phyloP scores from a whole-genome alignment of 306 rosid species.

The Cucurbita moschata region DNA sequence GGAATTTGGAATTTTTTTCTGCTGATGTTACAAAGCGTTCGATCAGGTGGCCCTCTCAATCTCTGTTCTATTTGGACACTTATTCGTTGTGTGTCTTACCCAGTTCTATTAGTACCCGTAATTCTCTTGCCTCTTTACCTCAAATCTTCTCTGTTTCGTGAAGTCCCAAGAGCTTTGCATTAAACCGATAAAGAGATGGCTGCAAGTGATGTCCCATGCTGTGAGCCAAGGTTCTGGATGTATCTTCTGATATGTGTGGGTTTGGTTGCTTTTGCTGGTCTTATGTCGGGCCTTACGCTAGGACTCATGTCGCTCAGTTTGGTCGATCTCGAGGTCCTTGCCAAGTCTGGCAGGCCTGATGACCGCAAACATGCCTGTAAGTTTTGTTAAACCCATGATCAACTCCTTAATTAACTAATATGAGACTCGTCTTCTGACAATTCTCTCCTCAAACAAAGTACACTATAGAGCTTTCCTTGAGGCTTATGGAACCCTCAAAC shows the following conservation, averaged over 20 bases:
- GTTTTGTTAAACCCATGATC: no score
- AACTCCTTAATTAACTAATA: no score
- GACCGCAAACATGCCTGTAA: slow-evolving; percentile 56
- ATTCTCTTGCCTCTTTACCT: neutral
- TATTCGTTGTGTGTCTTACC: neutral
- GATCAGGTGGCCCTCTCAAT: neutral
- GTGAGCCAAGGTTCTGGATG: slow-evolving; percentile 38
- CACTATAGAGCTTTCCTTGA: no score
- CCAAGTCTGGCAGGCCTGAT: slow-evolving; percentile 40
- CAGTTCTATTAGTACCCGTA: neutral
- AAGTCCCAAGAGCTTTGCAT: neutral
- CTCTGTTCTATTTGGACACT: neutral
- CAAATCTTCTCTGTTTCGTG: neutral
- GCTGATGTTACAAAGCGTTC: neutral
- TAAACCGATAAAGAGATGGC: slow-evolving; percentile 7
- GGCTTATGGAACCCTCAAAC: no score
- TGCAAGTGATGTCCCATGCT: slow-evolving; percentile 29
- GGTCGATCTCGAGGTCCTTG: slow-evolving; percentile 70
- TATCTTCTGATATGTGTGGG: slow-evolving; percentile 19
- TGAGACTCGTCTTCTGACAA: no score
- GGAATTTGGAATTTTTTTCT: neutral
- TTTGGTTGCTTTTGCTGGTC: slow-evolving; percentile 44
- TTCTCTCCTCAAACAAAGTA: no score
- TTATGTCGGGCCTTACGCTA: slow-evolving; percentile 58
- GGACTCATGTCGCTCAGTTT: slow-evolving; percentile 56